Conservation (phyloP, 306 rosid species). For the Spatholobus suberectus region DNA sequence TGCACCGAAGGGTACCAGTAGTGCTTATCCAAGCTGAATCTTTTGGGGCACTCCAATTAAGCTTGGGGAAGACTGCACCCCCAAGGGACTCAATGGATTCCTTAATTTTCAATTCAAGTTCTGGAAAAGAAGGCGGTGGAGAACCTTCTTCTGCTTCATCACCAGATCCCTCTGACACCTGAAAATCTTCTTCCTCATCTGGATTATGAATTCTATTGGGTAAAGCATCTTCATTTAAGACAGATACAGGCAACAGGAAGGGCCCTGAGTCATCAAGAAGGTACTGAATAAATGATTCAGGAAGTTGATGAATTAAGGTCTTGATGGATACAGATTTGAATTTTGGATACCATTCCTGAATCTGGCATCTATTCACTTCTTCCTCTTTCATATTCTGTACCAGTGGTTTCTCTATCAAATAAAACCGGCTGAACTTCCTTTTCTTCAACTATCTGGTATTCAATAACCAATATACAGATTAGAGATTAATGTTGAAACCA, state of each 20-base stretch:
- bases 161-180: conserved; percentile 63
- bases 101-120: conserved; percentile 72
- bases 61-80: conserved; percentile 78
- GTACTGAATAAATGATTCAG: conserved; percentile 71
- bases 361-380: conserved; percentile 72
- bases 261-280: conserved; percentile 76
- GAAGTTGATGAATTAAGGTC: conserved; percentile 72
- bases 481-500: not conserved
- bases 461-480: conserved; percentile 15
- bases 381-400: conserved; percentile 61
- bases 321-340: conserved; percentile 68
- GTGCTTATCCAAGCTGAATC: conserved; percentile 85
- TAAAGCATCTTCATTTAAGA: conserved; percentile 78
- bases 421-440: not conserved
- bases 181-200: conserved; percentile 71
- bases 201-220: conserved; percentile 78
- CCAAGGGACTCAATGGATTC: conserved; percentile 74
- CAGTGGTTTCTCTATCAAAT: not conserved
- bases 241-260: conserved; percentile 70
- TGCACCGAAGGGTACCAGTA: conserved; percentile 59
- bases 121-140: conserved; percentile 71
- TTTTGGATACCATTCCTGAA: conserved; percentile 84
- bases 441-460: conserved; percentile 37
- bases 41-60: conserved; percentile 94
- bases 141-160: conserved; percentile 66